Evolutionary conservation across 2,329 filamentous ascomycete species (phyloP), one percentile per base, ranked within the genome.

Genomic region (Alternaria alternata): DNA sequence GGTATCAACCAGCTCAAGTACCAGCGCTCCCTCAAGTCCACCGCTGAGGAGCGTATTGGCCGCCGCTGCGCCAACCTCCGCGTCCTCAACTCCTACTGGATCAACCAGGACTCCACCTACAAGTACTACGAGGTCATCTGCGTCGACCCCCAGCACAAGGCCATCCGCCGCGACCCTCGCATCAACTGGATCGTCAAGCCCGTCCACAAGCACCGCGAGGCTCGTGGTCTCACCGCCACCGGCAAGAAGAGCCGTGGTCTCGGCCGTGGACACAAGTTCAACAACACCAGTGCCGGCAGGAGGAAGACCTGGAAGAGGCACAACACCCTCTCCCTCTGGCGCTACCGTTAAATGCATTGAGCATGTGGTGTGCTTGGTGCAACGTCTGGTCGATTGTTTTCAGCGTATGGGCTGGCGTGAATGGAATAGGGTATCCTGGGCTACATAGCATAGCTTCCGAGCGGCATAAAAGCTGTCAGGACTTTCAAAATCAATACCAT

Each of bases 151-250:
- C 92, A 96, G 88, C 95, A 99, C 92, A 98, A 98, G 90, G 95
- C 95, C 81, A 99, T 99, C 89, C 95, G 95, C 84, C 92, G 91
- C 81, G 95, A 99, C 84, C 87, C 95, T 80, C 94, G 95, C 85
- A 98, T 99, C 92, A 99, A 97, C 92, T 99, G 95, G 95, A 99
- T 99, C 88, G 93, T 94, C 86, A 96, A 96, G 87, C 91, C 95
- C 76, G 96, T 99, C 79, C 95, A 99, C 93, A 99, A 99, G 94
- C 95, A 98, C 90, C 95, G 95, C 87, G 95, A 99, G 89, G 85
- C 88, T 79, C 94, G 95, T 84, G 96, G 95, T 80, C 93, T 99
- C 77, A 99, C 95, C 76, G 90, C 94, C 79, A 98, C 94, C 74
- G 95, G 95, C 90, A 99, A 99, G 94, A 96, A 96, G 88, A 97